Evolutionary conservation across 2,329 filamentous ascomycete species (phyloP).

Genomic region (Colletotrichum melonis): DNA sequence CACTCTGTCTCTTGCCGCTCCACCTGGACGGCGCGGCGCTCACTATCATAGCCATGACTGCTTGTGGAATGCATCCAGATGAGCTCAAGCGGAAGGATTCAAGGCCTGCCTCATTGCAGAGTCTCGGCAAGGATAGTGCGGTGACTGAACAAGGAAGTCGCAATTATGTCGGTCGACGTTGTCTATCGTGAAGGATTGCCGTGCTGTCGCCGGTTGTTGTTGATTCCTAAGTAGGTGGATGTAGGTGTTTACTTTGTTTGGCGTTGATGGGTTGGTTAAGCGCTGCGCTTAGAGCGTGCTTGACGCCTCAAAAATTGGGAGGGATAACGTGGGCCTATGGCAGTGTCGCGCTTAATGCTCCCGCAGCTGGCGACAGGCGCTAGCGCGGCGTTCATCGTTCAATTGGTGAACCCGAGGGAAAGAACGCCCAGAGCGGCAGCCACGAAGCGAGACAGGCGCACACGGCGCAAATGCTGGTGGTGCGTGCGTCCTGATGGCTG

Average conservation of each 20-base stretch:
- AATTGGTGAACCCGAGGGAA: not conserved
- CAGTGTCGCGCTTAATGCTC: conserved; percentile 30
- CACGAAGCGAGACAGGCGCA: conserved; percentile 28
- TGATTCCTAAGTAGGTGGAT: not conserved
- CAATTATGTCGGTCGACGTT: not conserved
- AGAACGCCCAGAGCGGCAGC: not conserved
- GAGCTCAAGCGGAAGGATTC: conserved; percentile 28
- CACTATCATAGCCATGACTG: conserved; percentile 24
- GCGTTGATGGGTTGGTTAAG: conserved; percentile 24
- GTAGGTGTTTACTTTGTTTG: conserved; percentile 34
- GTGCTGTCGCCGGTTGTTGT: conserved; percentile 8
- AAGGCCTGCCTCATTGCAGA: conserved; percentile 23
- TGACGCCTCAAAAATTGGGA: conserved; percentile 13
- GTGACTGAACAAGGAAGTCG: not conserved
- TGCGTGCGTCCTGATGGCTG: not conserved
- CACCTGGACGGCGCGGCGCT: conserved; percentile 29
- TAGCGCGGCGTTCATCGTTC: conserved; percentile 3
- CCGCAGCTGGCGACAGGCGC: conserved; percentile 14
- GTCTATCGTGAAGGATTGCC: not conserved
- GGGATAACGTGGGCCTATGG: conserved; percentile 21
- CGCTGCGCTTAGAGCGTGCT: conserved; percentile 34
- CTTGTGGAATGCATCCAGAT: conserved; percentile 2
- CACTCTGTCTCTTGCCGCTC: conserved; percentile 51
- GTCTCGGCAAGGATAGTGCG: not conserved
- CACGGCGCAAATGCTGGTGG: not conserved